phyloP scores from a whole-genome alignment of 2,329 filamentous ascomycete genomes.

The Cladosporium sp. region DNA sequence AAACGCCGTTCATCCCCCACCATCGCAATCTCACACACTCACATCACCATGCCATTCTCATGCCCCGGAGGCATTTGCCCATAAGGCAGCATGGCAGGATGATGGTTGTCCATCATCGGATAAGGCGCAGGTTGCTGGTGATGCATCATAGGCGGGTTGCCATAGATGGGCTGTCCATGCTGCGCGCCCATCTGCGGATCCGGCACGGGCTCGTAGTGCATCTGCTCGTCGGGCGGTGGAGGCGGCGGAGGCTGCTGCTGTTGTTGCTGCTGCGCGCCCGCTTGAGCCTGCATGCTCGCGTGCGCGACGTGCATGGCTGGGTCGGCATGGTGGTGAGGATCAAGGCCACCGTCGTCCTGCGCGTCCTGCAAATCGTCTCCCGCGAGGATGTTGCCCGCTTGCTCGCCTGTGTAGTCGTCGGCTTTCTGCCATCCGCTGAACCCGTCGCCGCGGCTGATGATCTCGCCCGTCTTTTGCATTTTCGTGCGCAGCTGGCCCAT shows the following conservation, averaged over 20 bases:
- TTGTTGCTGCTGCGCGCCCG: conserved; percentile 1
- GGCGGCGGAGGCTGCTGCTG: conserved; percentile 1
- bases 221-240: conserved; percentile 21
- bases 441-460: conserved; percentile 29
- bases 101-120: conserved; percentile 24
- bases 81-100: conserved; percentile 24
- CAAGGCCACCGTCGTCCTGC: not conserved
- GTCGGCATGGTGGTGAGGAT: conserved; percentile 13
- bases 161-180: conserved; percentile 17
- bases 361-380: conserved; percentile 6
- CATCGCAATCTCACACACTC: not conserved
- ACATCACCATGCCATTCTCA: conserved; percentile 23
- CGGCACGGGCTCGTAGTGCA: conserved; percentile 26
- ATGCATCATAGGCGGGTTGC: conserved; percentile 22
- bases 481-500: conserved; percentile 35
- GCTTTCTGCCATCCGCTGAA: conserved; percentile 31
- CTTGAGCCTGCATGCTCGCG: conserved; percentile 8
- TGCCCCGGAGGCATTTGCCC: conserved; percentile 21
- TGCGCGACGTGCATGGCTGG: conserved; percentile 11
- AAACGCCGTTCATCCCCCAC: not conserved
- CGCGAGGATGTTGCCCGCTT: conserved; percentile 22
- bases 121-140: conserved; percentile 21
- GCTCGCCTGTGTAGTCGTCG: conserved; percentile 30
- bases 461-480: conserved; percentile 37
- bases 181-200: conserved; percentile 16